Base-by-base conservation (phyloP, 768 basidiomycete genomes). In the Brasilioporus rufonigricans region DNA sequence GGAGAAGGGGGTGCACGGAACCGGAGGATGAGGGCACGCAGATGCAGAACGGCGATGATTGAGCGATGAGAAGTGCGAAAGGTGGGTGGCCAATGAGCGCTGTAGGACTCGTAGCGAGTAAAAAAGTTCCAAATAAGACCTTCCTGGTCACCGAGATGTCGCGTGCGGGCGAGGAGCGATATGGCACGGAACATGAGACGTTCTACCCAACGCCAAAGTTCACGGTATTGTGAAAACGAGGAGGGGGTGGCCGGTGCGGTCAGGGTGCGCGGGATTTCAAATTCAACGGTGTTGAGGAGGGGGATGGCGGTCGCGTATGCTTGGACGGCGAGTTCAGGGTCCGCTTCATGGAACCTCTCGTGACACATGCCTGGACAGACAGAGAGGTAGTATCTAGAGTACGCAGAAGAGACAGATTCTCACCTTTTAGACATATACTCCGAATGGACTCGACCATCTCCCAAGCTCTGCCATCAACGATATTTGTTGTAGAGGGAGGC, bases 161-260 rank as follows among this genome's bases (percentile, higher is more conserved):
- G 74, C 0, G 73, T 71, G 14, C 78, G 77, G 4, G 90, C 74
- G 16, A 84, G 80, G 0, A 93, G 70, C 2, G 89, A 73, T 40
- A 90, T 78, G 2, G 85, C 85, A n/a, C 94, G 81, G 76, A 89
- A 89, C n/a, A 94, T 74, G 23, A 91, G 77, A 19, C 85, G 79
- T 61, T 96, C 92, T 3, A 82, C 76, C 89, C 91, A 94, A 47
- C 93, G 79, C 78, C 91, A 93, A 11, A 95, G 77, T 63, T 98
- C 94, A 8, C 88, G 86, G 52, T 89, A 84, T 44, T 79, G 79
- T 4, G 73, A 66, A 61, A 93, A 93, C 5, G 84, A 76, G 3
- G 80, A 72, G 73, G 29, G 65, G 53, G 49, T 65, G 1, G 44
- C 27, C 48, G 60, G 67, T 59, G 52, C 59, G 47, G 61, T 64